phyloP scores from a whole-genome alignment of 257 asterid genomes.

The Cruciata laevipes region DNA sequence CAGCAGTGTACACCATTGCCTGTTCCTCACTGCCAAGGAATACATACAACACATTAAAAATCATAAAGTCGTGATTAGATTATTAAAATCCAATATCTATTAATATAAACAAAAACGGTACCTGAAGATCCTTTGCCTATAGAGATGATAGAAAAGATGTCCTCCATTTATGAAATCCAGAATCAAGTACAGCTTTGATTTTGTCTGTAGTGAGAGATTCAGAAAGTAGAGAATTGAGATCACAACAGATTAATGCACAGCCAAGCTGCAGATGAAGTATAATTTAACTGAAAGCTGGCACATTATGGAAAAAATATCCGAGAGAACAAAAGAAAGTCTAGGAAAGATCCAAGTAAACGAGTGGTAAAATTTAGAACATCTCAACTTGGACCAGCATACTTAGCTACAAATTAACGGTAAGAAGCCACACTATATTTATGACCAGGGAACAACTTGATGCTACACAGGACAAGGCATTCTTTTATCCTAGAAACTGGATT shows the following conservation, averaged over 20 bases:
- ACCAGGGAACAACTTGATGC: not conserved
- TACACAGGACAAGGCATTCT: not conserved
- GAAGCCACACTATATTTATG: not conserved
- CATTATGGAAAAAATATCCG: not conserved
- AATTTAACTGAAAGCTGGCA: not conserved
- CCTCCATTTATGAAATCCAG: slow-evolving; percentile 91
- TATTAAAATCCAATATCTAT: slow-evolving; percentile 11
- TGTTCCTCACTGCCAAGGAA: slow-evolving; percentile 78
- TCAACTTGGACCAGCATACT: not conserved
- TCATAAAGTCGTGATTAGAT: slow-evolving; percentile 13
- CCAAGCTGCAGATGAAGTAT: slow-evolving; percentile 3
- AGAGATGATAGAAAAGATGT: slow-evolving; percentile 93
- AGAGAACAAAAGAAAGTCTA: not conserved
- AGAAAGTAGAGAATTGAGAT: slow-evolving; percentile 1
- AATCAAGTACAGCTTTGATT: slow-evolving; percentile 73
- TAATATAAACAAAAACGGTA: slow-evolving; percentile 21
- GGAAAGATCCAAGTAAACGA: slow-evolving; percentile 1
- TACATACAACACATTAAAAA: slow-evolving; percentile 11
- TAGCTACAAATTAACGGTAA: not conserved
- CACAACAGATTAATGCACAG: not conserved
- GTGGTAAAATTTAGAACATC: not conserved
- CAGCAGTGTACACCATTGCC: slow-evolving; percentile 89
- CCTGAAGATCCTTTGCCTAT: slow-evolving; percentile 95
- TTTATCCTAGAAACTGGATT: not conserved
- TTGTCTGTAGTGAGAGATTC: slow-evolving; percentile 43